Conservation (phyloP, 2,329 filamentous ascomycete genomes). For the Sclerotinia sclerotiorum region DNA sequence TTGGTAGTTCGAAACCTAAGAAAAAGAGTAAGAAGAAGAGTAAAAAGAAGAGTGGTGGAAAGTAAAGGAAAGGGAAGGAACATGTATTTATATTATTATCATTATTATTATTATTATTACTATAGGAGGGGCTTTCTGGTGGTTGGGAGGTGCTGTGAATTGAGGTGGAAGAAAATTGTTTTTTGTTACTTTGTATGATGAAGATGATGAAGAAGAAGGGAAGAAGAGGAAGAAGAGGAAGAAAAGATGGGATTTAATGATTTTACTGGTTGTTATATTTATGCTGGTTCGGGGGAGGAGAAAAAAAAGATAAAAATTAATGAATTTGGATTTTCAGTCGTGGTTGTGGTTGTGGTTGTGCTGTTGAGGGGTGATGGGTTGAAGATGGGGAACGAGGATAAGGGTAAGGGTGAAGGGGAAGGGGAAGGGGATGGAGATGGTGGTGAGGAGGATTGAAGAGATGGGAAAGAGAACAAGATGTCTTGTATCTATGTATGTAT, state of each 20-base stretch:
- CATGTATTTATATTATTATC: not conserved
- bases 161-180: not conserved
- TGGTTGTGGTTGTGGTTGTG: not conserved
- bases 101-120: too few species aligned
- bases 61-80: not conserved
- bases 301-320: not conserved
- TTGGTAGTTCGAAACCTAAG: conserved; percentile 1
- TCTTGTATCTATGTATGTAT: not conserved
- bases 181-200: not conserved
- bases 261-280: not conserved
- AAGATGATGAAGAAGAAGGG: not conserved
- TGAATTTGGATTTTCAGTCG: not conserved
- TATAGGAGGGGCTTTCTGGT: too few species aligned
- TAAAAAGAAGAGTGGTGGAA: conserved; percentile 6
- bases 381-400: not conserved
- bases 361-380: not conserved
- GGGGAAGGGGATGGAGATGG: not conserved
- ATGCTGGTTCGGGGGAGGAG: not conserved
- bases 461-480: not conserved
- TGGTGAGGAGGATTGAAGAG: too few species aligned
- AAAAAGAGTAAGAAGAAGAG: conserved; percentile 17
- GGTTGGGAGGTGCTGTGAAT: not conserved
- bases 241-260: conserved; percentile 11
- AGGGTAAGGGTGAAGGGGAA: too few species aligned
- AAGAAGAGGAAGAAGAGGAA: not conserved